These are phyloP conservation scores for Stagonosporopsis cucurbitacearum DNA, from an alignment of 2,329 filamentous ascomycete genomes.

Conservation along the genomic window DNA sequence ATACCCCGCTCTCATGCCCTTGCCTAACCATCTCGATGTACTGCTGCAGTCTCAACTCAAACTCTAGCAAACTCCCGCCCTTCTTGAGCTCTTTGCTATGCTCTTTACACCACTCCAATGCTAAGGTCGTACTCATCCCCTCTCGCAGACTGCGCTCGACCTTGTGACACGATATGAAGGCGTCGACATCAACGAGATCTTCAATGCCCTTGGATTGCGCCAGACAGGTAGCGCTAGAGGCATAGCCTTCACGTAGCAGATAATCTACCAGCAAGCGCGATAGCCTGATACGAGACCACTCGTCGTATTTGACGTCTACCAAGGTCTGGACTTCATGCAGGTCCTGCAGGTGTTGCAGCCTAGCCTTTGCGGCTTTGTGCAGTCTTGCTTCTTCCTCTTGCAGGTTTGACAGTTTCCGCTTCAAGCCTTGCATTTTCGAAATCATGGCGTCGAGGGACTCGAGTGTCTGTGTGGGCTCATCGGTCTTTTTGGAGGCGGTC, in stretches of 20 bases:
- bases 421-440: slow-evolving; percentile 80
- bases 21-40: slow-evolving; percentile 88
- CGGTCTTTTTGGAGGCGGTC: slow-evolving; percentile 65
- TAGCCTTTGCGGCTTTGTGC: slow-evolving; percentile 75
- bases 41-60: slow-evolving; percentile 90
- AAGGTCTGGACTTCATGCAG: slow-evolving; percentile 80
- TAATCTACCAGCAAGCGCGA: slow-evolving; percentile 93
- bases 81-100: slow-evolving; percentile 93
- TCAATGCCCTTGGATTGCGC: slow-evolving; percentile 77
- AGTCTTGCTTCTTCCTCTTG: slow-evolving; percentile 81
- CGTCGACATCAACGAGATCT: slow-evolving; percentile 85
- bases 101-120: slow-evolving; percentile 87
- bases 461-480: slow-evolving; percentile 59
- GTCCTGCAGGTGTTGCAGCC: slow-evolving; percentile 80
- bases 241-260: slow-evolving; percentile 82
- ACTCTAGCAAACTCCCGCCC: slow-evolving; percentile 87
- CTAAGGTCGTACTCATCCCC: slow-evolving; percentile 73
- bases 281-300: slow-evolving; percentile 82
- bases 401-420: slow-evolving; percentile 80
- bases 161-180: slow-evolving; percentile 80
- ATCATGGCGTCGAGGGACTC: slow-evolving; percentile 85
- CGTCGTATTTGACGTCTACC: slow-evolving; percentile 91
- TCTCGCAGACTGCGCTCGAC: slow-evolving; percentile 76
- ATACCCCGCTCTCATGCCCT: slow-evolving; percentile 46
- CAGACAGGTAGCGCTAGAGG: slow-evolving; percentile 75